A percentile compares a stretch with the other conserved stretches of the same genome.
Evolutionary conservation across 176 grass and related monocot species (phyloP).

Genomic region (Phoenix dactylifera): DNA sequence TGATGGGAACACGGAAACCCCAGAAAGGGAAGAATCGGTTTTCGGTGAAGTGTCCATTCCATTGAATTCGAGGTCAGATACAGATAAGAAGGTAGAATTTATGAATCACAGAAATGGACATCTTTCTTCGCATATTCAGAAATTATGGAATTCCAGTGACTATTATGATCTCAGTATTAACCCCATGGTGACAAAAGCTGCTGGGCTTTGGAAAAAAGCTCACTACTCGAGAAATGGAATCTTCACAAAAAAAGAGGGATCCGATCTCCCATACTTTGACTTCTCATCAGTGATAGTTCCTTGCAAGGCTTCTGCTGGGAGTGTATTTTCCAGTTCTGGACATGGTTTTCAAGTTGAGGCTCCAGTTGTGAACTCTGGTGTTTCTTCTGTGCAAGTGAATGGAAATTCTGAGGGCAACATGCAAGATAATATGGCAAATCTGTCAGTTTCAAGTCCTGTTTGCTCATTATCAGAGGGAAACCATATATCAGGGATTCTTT

Average conservation of each 20-base stretch:
- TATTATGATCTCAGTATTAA: slow-evolving; percentile 65
- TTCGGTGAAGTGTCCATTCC: slow-evolving; percentile 20
- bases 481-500: slow-evolving; percentile 15
- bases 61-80: slow-evolving; percentile 32
- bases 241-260: slow-evolving; percentile 21
- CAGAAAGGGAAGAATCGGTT: slow-evolving; percentile 28
- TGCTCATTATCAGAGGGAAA: slow-evolving; percentile 29
- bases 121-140: slow-evolving; percentile 12
- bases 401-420: slow-evolving; percentile 20
- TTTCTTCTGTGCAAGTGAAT: slow-evolving; percentile 18
- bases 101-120: slow-evolving; percentile 21
- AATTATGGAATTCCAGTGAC: slow-evolving; percentile 27
- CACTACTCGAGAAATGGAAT: slow-evolving; percentile 24
- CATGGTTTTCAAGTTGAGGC: slow-evolving; percentile 29
- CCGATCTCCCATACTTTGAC: slow-evolving; percentile 41
- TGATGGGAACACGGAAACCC: slow-evolving; percentile 13
- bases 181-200: slow-evolving; percentile 50
- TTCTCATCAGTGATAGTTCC: slow-evolving; percentile 70
- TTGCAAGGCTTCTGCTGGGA: slow-evolving; percentile 48
- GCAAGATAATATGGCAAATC: slow-evolving; percentile 30
- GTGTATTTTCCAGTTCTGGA: slow-evolving; percentile 7
- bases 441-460: slow-evolving; percentile 16
- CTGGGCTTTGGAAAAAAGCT: slow-evolving; percentile 16
- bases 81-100: slow-evolving; percentile 1
- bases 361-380: slow-evolving; percentile 16